Evolutionary conservation across 2,329 filamentous ascomycete genomes (phyloP).

Genomic region (Pestalotiopsis sp.): DNA sequence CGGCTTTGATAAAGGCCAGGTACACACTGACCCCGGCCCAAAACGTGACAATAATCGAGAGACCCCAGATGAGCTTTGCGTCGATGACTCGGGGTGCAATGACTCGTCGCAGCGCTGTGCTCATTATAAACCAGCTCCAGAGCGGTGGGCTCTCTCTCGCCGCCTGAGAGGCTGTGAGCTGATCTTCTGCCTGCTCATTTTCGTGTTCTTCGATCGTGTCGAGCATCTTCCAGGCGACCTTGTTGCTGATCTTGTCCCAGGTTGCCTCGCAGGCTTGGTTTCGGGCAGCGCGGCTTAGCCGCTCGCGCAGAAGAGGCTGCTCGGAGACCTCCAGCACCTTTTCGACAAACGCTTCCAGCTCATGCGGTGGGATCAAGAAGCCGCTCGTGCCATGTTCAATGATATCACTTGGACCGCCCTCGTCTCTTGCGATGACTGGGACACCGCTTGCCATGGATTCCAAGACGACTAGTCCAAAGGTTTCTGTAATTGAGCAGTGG

Average conservation of each 20-base stretch:
- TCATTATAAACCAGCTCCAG: slow-evolving; percentile 49
- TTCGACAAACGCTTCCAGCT: slow-evolving; percentile 60
- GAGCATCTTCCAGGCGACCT: slow-evolving; percentile 66
- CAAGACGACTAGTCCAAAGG: slow-evolving; percentile 71
- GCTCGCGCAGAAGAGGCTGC: slow-evolving; percentile 44
- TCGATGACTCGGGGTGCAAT: slow-evolving; percentile 41
- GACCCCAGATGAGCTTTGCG: slow-evolving; percentile 45
- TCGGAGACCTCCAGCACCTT: slow-evolving; percentile 53
- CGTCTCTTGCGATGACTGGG: slow-evolving; percentile 69
- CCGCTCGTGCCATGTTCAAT: slow-evolving; percentile 62
- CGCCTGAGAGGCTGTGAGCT: slow-evolving; percentile 23
- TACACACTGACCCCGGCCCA: slow-evolving; percentile 54
- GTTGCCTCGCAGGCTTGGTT: slow-evolving; percentile 64
- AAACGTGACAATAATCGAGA: slow-evolving; percentile 50
- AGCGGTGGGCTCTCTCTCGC: slow-evolving; percentile 30
- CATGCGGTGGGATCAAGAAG: slow-evolving; percentile 62
- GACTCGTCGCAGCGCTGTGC: slow-evolving; percentile 39
- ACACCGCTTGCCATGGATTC: slow-evolving; percentile 74
- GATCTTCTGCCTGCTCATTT: slow-evolving; percentile 31
- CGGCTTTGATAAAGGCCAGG: slow-evolving; percentile 49
- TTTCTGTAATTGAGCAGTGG: slow-evolving; percentile 73
- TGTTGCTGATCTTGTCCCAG: slow-evolving; percentile 74
- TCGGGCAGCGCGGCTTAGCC: slow-evolving; percentile 53
- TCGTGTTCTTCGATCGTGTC: slow-evolving; percentile 53
- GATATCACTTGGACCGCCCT: slow-evolving; percentile 71